Base-by-base conservation (phyloP, 164 flowering plant species). In the Saururus chinensis region DNA sequence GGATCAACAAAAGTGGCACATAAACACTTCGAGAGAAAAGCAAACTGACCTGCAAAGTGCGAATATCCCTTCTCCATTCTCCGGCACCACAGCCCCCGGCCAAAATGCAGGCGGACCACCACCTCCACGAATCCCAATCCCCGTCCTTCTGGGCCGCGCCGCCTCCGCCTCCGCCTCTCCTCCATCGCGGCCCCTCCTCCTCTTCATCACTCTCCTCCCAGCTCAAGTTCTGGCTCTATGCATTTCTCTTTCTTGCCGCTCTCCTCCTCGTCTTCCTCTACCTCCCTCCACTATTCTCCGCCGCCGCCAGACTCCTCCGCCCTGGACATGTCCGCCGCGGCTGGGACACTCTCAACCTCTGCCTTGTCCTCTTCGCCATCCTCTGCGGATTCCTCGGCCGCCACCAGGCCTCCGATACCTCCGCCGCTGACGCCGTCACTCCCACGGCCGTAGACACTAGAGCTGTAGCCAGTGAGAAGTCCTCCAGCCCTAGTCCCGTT, bases 281-380 rank as follows among this genome's bases (percentile, higher is more conserved):
- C 24, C 10, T 86, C 13, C 85, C 85, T 57, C 70, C 87, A 0
- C 58, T 84, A 42, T 67, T 83, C 22, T 71, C 82, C 0, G 56
- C 72, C 65, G 52, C 77, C 17, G 66, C 79, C 22, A 79, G 80
- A 1, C 63, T 77, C 41, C 22, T 80, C 53, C 64, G 65, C 53
- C 89, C 88, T 4, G 58, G 14, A 24, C 56, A 76, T 9, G 80
- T 91, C 14, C 79, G 70, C 73, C 80, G 69, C 26, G 69, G 85
- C 61, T 88, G 96, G 95, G 90, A 87, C 35, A 71, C 78, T 0
- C 60, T 92, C 45, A 92, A 82, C 57, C 54, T 92, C 17, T 20
- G 85, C 6, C 73, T 92, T 0, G 92, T 92, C 9, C 25, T 83
- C 54, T 81, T 87, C 25, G 98, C 95, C 11, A 81, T 88, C 61